A percentile compares a stretch with the other conserved stretches of the same genome.
Evolutionary conservation across 768 basidiomycete species (phyloP).

Genomic region (Suillus sp.): DNA sequence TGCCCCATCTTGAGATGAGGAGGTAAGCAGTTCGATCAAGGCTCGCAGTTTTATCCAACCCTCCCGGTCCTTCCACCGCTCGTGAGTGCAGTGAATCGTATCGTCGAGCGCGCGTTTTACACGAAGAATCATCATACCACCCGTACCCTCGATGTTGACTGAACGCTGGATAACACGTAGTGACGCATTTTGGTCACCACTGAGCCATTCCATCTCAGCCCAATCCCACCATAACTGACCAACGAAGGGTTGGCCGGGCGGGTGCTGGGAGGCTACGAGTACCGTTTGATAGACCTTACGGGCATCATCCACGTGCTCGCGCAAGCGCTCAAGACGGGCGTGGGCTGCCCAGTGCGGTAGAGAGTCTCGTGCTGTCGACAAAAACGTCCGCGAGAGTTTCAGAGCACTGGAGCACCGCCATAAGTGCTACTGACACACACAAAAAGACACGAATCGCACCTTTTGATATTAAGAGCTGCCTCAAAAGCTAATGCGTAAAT

Average conservation of each 20-base stretch:
- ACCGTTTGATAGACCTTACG: slow-evolving; percentile 78
- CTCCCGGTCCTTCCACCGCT: slow-evolving; percentile 57
- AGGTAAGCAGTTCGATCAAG: slow-evolving; percentile 62
- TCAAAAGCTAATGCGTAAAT: slow-evolving; percentile 67
- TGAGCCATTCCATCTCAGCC: slow-evolving; percentile 84
- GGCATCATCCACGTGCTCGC: slow-evolving; percentile 66
- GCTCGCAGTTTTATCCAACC: slow-evolving; percentile 68
- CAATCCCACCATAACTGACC: slow-evolving; percentile 77
- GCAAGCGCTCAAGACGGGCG: slow-evolving; percentile 68
- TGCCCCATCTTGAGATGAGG: slow-evolving; percentile 42
- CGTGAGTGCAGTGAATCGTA: slow-evolving; percentile 32
- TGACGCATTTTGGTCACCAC: slow-evolving; percentile 50
- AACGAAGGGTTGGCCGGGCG: slow-evolving; percentile 37
- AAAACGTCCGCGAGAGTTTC: slow-evolving; percentile 65
- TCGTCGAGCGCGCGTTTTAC: slow-evolving; percentile 68
- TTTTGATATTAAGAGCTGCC: slow-evolving; percentile 56
- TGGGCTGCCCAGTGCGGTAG: slow-evolving; percentile 73
- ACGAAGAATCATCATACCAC: slow-evolving; percentile 58
- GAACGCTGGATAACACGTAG: slow-evolving; percentile 56
- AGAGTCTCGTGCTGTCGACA: slow-evolving; percentile 59
- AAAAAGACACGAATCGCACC: slow-evolving; percentile 37
- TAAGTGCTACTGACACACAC: slow-evolving; percentile 15
- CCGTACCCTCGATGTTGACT: slow-evolving; percentile 52
- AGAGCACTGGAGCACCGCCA: slow-evolving; percentile 49
- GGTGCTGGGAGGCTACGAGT: slow-evolving; percentile 48